phyloP scores from a whole-genome alignment of 441 rosid genomes.

The Sinapis alba region DNA sequence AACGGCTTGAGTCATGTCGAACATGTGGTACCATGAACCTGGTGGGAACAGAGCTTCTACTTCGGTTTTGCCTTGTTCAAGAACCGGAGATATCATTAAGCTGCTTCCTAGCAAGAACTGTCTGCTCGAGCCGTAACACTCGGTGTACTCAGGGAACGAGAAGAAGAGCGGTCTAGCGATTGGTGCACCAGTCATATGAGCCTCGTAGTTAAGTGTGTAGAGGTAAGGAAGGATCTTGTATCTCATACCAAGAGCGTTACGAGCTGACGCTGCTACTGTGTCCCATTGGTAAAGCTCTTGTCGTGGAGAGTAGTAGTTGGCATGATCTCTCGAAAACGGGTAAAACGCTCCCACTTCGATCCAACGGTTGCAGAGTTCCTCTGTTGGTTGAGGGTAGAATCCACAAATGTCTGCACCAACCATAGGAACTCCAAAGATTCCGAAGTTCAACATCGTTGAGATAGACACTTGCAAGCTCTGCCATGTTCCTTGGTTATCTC shows the following conservation, averaged over 20 bases:
- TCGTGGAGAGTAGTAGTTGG: constrained; percentile 89
- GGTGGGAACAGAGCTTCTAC: constrained; percentile 91
- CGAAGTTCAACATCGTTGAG: constrained; percentile 90
- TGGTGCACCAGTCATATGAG: constrained; percentile 82
- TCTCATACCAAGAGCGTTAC: constrained; percentile 96
- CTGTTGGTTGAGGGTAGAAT: constrained; percentile 87
- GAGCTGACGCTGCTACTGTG: constrained; percentile 80
- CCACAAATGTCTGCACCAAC: constrained; percentile 98
- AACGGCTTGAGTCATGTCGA: constrained; percentile 64
- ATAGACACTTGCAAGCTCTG: constrained; percentile 84
- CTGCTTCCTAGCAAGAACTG: constrained; percentile 92
- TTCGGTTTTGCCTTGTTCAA: constrained; percentile 67
- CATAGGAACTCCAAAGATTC: constrained; percentile 95
- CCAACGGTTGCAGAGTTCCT: constrained; percentile 99
- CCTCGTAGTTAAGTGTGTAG: constrained; percentile 83
- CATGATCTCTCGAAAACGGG: constrained; percentile 96
- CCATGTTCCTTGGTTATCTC: constrained; percentile 97
- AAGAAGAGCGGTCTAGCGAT: constrained; percentile 97
- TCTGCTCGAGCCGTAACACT: constrained; percentile 75
- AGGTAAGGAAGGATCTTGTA: constrained; percentile 84
- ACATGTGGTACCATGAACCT: constrained; percentile 89
- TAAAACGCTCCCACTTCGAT: constrained; percentile 94
- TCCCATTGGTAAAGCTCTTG: constrained; percentile 98
- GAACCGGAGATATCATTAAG: constrained; percentile 94
- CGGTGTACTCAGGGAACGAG: constrained; percentile 71